A percentile compares a stretch with the other conserved stretches of the same genome.
Conservation (phyloP, 2,329 filamentous ascomycete species). For the Rhynchosporium agropyri region DNA sequence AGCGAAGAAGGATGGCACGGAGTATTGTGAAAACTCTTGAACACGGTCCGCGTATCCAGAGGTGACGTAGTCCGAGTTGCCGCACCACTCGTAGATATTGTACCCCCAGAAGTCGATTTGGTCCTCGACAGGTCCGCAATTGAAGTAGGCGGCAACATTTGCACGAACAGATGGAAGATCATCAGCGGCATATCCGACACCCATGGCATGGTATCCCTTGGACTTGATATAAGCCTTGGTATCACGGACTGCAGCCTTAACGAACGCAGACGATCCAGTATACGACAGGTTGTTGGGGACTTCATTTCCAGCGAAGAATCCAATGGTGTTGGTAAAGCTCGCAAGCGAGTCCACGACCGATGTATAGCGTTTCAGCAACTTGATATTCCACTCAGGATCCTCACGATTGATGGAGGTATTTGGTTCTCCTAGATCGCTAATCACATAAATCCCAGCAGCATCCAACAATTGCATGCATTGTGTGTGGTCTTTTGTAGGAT, state of each 20-base stretch:
- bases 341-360: constrained; percentile 77
- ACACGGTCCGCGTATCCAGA: constrained; percentile 84
- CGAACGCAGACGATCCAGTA: constrained; percentile 85
- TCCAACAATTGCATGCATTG: constrained; percentile 82
- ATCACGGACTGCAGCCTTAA: constrained; percentile 96
- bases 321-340: constrained; percentile 86
- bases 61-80: constrained; percentile 69
- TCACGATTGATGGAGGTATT: constrained; percentile 81
- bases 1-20: constrained; percentile 94
- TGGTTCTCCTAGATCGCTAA: constrained; percentile 86
- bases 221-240: constrained; percentile 88
- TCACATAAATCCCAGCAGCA: constrained; percentile 89
- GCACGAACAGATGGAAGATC: constrained; percentile 82
- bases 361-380: constrained; percentile 80
- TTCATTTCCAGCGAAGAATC: constrained; percentile 98
- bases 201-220: constrained; percentile 74
- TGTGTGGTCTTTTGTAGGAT: constrained; percentile 76
- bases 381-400: constrained; percentile 74
- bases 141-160: constrained; percentile 87
- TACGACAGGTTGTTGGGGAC: constrained; percentile 87
- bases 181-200: constrained; percentile 93
- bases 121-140: constrained; percentile 70
- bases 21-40: constrained; percentile 82
- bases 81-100: constrained; percentile 99
- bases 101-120: constrained; percentile 98